Evolutionary conservation across 176 grass and related monocot species (phyloP).

Genomic region (Aegilops tauschii): DNA sequence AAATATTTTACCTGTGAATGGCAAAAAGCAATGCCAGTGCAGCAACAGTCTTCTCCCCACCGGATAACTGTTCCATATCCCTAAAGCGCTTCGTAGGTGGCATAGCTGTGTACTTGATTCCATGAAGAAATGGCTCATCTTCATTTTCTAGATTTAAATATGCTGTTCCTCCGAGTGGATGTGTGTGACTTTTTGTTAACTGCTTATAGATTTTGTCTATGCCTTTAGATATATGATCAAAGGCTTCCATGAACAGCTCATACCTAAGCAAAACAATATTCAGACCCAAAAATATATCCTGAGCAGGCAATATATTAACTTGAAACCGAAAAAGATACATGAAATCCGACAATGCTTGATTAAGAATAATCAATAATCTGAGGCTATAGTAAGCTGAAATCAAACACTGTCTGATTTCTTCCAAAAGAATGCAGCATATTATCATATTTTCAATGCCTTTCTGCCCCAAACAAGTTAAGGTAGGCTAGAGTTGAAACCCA

Average conservation of each 20-base stretch:
- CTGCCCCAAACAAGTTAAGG: background rate
- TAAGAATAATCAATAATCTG: background rate
- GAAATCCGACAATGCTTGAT: background rate
- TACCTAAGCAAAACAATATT: conserved; percentile 56
- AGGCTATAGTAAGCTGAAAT: background rate
- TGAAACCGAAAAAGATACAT: background rate
- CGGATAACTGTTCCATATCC: conserved; percentile 98
- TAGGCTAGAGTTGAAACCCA: background rate
- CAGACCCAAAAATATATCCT: background rate
- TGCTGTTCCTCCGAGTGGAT: conserved; percentile 94
- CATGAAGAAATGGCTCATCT: conserved; percentile 89
- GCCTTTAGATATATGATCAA: conserved; percentile 95
- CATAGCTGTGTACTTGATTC: conserved; percentile 99
- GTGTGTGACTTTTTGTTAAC: conserved; percentile 92
- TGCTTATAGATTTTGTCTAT: conserved; percentile 99
- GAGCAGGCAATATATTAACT: background rate
- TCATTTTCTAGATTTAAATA: conserved; percentile 99
- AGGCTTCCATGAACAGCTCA: conserved; percentile 90
- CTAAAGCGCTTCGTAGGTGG: conserved; percentile 96
- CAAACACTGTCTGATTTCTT: background rate
- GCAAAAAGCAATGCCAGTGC: conserved; percentile 95
- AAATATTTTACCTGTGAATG: conserved; percentile 84
- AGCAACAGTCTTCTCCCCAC: conserved; percentile 97
- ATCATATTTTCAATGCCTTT: background rate
- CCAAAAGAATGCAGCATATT: background rate